Conservation (phyloP, 768 basidiomycete species). For the Leucosporidium yakuticum region DNA sequence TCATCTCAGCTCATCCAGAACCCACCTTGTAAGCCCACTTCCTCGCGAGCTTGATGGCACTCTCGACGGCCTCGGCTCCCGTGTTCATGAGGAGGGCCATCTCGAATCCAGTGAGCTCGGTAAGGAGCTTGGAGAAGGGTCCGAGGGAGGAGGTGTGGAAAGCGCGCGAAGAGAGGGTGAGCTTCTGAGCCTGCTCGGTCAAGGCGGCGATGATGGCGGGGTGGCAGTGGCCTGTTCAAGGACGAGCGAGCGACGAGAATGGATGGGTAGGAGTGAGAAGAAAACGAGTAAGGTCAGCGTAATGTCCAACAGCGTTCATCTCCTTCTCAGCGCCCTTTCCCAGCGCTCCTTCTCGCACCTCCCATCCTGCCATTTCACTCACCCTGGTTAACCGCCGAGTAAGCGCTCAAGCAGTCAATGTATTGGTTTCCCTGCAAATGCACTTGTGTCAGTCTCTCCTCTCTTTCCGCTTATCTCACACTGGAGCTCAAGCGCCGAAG, state of each 20-base stretch:
- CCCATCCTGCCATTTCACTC: slow-evolving; percentile 5
- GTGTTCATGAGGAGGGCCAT: slow-evolving; percentile 99
- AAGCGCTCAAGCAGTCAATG: slow-evolving; percentile 96
- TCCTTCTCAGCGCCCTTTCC: too few relatives aligned
- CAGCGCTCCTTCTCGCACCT: too few relatives aligned
- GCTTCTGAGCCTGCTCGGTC: slow-evolving; percentile 72
- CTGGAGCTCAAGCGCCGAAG: too few relatives aligned
- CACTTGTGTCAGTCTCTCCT: slow-evolving; percentile 43
- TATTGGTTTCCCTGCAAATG: slow-evolving; percentile 69
- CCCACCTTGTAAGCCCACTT: slow-evolving; percentile 89
- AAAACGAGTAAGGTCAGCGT: slow-evolving; percentile 11
- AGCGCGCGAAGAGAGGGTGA: slow-evolving; percentile 90
- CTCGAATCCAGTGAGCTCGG: slow-evolving; percentile 49
- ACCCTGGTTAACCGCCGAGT: slow-evolving; percentile 61
- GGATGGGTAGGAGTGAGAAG: background rate
- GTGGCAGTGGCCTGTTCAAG: slow-evolving; percentile 61
- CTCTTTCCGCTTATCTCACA: slow-evolving; percentile 45
- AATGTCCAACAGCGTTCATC: too few relatives aligned
- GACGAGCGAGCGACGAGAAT: background rate
- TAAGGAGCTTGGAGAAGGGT: slow-evolving; percentile 77
- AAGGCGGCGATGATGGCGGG: slow-evolving; percentile 77
- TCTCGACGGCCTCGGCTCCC: slow-evolving; percentile 96
- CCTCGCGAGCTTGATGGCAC: slow-evolving; percentile 85
- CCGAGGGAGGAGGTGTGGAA: slow-evolving; percentile 93
- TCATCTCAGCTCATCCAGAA: background rate